Percentiles rank a stretch among this genome's conserved stretches.
Conservation (phyloP, 768 basidiomycete species). For the Cystobasidium onofrii region DNA sequence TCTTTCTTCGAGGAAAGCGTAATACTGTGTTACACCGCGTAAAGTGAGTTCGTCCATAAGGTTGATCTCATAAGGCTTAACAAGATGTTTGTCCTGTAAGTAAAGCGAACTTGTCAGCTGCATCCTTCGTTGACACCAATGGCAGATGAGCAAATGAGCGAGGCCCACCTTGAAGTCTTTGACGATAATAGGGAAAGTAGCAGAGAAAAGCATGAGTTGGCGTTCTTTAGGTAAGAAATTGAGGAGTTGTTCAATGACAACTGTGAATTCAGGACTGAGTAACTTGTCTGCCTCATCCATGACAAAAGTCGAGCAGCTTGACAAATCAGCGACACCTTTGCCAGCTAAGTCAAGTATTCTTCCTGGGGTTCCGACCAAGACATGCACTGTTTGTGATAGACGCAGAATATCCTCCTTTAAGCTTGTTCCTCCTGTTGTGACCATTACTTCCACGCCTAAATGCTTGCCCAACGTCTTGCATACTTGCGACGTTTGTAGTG, state of each 20-base stretch:
- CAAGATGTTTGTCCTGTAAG: constrained; percentile 86
- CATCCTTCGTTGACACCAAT: constrained; percentile 39
- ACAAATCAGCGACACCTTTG: constrained; percentile 86
- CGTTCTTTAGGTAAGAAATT: constrained; percentile 71
- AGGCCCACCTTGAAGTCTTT: constrained; percentile 87
- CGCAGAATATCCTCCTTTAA: constrained; percentile 96
- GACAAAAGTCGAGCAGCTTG: constrained; percentile 88
- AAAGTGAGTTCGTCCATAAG: constrained; percentile 99
- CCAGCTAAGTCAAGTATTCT: constrained; percentile 89
- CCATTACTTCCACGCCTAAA: constrained; percentile 93
- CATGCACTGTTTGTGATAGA: constrained; percentile 78
- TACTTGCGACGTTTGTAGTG: constrained; percentile 96
- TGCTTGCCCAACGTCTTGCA: constrained; percentile 96
- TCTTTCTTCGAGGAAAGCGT: constrained; percentile 96
- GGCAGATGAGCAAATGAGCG: background rate
- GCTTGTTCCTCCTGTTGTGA: constrained; percentile 95
- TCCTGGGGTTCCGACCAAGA: constrained; percentile 94
- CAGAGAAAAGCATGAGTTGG: constrained; percentile 98
- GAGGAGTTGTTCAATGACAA: constrained; percentile 94
- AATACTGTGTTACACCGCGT: constrained; percentile 97
- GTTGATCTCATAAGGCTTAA: constrained; percentile 90
- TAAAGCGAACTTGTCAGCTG: background rate
- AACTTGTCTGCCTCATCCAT: constrained; percentile 99
- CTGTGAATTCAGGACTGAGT: constrained; percentile 86
- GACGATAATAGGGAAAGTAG: constrained; percentile 97